Evolutionary conservation across 495 filamentous ascomycete genomes (phyloP).

Genomic region (Tuber melanosporum): DNA sequence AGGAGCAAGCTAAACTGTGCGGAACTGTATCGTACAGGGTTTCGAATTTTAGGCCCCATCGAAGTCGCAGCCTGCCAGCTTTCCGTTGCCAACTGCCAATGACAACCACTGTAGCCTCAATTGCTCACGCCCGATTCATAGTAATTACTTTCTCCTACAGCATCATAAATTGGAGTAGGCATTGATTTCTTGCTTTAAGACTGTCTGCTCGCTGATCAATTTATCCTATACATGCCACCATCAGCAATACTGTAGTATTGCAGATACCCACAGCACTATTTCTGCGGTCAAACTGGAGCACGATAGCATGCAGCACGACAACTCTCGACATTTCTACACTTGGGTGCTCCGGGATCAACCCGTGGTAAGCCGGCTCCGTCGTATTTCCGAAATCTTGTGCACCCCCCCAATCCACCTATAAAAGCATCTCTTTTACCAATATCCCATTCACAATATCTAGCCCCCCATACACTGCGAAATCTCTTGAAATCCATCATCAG

Average conservation of each 20-base stretch:
- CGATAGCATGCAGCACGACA: not conserved
- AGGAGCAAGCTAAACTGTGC: not conserved
- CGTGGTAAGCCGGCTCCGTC: not conserved
- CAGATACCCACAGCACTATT: not conserved
- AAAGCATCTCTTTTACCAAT: not conserved
- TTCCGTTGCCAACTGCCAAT: not conserved
- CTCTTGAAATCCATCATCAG: not conserved
- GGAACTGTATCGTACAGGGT: not conserved
- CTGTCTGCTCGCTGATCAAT: too few relatives aligned
- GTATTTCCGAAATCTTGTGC: not conserved
- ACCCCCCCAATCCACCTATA: not conserved
- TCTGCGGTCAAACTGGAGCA: not conserved
- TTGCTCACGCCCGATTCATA: not conserved
- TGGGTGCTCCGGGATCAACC: not conserved
- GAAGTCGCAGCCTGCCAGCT: not conserved
- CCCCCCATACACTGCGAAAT: not conserved
- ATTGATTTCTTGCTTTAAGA: not conserved
- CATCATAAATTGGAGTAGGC: not conserved
- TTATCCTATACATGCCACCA: not conserved
- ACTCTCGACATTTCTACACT: not conserved
- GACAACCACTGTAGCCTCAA: not conserved
- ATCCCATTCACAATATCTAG: not conserved
- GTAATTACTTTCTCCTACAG: not conserved
- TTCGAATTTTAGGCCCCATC: conserved; percentile 3
- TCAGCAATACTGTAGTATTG: not conserved